Evolutionary conservation across 176 grass and related monocot genomes (phyloP).

Genomic region (Neostapfia colusana): DNA sequence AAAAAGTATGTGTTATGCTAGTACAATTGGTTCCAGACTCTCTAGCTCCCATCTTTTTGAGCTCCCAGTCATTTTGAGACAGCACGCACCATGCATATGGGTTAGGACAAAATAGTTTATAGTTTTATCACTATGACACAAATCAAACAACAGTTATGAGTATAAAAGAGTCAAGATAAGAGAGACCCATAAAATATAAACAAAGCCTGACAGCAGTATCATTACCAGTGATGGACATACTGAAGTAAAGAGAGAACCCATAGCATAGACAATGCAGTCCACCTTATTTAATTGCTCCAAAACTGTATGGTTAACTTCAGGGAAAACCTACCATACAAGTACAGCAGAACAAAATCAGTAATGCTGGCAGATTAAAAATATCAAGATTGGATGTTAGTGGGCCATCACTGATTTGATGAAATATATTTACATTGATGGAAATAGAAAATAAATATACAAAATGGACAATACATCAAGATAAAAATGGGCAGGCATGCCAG

Average conservation of each 20-base stretch:
- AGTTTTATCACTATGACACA: constrained; percentile 10
- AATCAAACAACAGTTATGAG: background rate
- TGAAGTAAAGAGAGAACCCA: constrained; percentile 95
- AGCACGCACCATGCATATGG: background rate
- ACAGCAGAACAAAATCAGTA: constrained; percentile 15
- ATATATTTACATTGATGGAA: background rate
- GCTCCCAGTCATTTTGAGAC: background rate
- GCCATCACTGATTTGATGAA: background rate
- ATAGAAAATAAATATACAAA: background rate
- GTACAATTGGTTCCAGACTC: background rate
- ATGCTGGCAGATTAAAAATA: background rate
- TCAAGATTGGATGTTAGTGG: background rate
- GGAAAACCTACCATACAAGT: constrained; percentile 70
- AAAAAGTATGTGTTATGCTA: background rate
- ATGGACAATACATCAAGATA: background rate
- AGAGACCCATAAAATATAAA: background rate
- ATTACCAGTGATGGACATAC: constrained; percentile 89
- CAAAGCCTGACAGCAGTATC: constrained; percentile 3
- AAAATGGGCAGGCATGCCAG: background rate
- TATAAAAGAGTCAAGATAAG: no score
- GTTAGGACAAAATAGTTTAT: background rate
- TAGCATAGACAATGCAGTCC: constrained; percentile 91
- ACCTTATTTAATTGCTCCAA: constrained; percentile 81
- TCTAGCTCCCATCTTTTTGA: no score
- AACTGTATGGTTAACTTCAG: constrained; percentile 74